Evolutionary conservation across 306 rosid species (phyloP).

Genomic region (Quillaja saponaria): DNA sequence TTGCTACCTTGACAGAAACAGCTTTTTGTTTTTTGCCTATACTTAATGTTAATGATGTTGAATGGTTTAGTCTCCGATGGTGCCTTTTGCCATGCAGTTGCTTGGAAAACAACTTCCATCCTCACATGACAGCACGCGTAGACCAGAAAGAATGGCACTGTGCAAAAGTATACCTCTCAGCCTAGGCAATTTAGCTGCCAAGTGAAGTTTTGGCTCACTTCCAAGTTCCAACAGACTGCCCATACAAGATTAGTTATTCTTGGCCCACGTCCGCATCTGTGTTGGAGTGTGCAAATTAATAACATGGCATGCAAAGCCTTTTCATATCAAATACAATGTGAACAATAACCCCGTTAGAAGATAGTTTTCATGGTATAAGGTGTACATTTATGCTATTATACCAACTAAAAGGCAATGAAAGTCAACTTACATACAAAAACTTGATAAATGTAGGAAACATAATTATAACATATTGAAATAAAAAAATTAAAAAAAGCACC

Average conservation of each 20-base stretch:
- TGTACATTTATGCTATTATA: not conserved
- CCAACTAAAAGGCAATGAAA: constrained; percentile 5
- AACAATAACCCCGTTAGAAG: not conserved
- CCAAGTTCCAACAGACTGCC: constrained; percentile 99
- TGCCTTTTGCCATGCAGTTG: too few relatives aligned
- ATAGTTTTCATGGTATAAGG: too few relatives aligned
- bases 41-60: too few relatives aligned
- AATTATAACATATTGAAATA: too few relatives aligned
- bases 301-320: constrained; percentile 2
- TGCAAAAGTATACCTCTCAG: constrained; percentile 91
- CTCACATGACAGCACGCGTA: constrained; percentile 91
- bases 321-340: constrained; percentile 2
- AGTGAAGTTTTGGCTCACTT: constrained; percentile 92
- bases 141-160: constrained; percentile 95
- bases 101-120: too few relatives aligned
- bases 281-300: constrained; percentile 33
- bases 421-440: too few relatives aligned
- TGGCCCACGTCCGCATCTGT: constrained; percentile 98
- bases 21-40: too few relatives aligned
- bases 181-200: constrained; percentile 93
- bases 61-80: too few relatives aligned
- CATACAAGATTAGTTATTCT: constrained; percentile 89
- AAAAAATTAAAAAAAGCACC: too few relatives aligned
- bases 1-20: too few relatives aligned
- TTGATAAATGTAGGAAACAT: too few relatives aligned